Base-by-base conservation (phyloP, 441 rosid genomes). In the Bruguiera hainesii region DNA sequence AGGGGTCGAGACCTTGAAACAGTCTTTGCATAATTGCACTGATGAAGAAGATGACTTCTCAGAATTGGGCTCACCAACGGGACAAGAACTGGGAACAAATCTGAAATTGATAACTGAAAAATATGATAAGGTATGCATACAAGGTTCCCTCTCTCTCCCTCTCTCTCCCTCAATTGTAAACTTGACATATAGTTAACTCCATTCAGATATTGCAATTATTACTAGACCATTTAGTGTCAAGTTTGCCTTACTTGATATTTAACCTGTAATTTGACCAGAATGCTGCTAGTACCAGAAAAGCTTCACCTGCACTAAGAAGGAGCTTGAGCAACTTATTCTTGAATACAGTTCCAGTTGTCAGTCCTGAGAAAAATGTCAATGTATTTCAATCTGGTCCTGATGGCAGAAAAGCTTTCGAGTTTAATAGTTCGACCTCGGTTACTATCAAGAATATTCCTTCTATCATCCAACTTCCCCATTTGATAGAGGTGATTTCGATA, bases 1-100 rank as follows among this genome's bases (percentile, higher is more conserved):
- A 64, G 64, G 78, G 65, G 25, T 60, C 68, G 67, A 64, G 60
- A 35, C 57, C 68, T 42, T 50, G 60, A 68, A 62, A 25, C 56
- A 26, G 68, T 60, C 64, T 35, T 13, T 62, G 20, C 73, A 69
- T 56, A 53, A 25, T 39, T 42, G 18, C 9, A 31, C 30, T 39
- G 48, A 26, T 30, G 68, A 49, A 37, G 71, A 75, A 35, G 80
- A 72, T 55, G 68, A 70, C 37, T 72, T 76, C 51, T 55, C 67
- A 10, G 76, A 76, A 69, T 76, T 76, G 60, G 76, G 71, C 61
- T 31, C 39, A n/a, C 76, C 74, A 7, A 37, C 35, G 63, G 66
- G 53, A 71, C 46, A 56, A 48, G 63, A 19, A 42, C 37, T 25
- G 26, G 53, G 61, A 52, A 20, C 49, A 39, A 23, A 46, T 20